These are phyloP conservation scores for Pulveroboletus sp. DNA, from an alignment of 1,284 basidiomycete species.

Conservation along the genomic window DNA sequence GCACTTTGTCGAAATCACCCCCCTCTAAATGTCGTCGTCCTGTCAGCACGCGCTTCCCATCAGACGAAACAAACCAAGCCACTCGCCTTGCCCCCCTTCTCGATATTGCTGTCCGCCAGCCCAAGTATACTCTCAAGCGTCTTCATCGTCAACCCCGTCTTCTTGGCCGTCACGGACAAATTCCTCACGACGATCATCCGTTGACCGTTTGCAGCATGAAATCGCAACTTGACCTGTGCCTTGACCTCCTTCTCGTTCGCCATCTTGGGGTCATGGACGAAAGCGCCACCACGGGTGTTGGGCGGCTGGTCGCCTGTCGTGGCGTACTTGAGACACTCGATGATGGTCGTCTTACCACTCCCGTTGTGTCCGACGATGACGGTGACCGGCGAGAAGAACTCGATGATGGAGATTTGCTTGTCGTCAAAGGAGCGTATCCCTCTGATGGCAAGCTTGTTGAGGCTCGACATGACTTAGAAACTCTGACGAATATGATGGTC, in stretches of 20 bases:
- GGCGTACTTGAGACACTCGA: constrained; percentile 99
- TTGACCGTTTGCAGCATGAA: constrained; percentile 84
- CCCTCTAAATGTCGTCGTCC: constrained; percentile 57
- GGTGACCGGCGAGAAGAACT: constrained; percentile 97
- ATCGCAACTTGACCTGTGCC: constrained; percentile 95
- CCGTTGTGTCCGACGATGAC: constrained; percentile 99
- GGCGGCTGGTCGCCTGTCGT: constrained; percentile 98
- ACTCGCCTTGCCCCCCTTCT: constrained; percentile 75
- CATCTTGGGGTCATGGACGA: constrained; percentile 98
- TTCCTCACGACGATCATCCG: constrained; percentile 94
- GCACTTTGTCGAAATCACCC: constrained; percentile 92
- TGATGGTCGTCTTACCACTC: constrained; percentile 98
- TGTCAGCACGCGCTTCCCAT: neutral
- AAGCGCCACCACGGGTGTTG: constrained; percentile 96
- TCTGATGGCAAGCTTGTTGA: constrained; percentile 86
- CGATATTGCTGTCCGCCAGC: constrained; percentile 65
- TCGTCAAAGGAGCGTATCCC: constrained; percentile 94
- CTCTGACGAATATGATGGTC: neutral
- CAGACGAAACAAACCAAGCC: neutral
- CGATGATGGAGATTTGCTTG: constrained; percentile 92
- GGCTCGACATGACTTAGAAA: constrained; percentile 64
- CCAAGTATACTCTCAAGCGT: constrained; percentile 93
- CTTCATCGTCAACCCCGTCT: constrained; percentile 93
- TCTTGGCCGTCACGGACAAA: constrained; percentile 92
- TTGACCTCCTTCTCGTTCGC: constrained; percentile 98